Evolutionary conservation across 148 eudicot species (phyloP).

Genomic region (Selenicereus undatus): DNA sequence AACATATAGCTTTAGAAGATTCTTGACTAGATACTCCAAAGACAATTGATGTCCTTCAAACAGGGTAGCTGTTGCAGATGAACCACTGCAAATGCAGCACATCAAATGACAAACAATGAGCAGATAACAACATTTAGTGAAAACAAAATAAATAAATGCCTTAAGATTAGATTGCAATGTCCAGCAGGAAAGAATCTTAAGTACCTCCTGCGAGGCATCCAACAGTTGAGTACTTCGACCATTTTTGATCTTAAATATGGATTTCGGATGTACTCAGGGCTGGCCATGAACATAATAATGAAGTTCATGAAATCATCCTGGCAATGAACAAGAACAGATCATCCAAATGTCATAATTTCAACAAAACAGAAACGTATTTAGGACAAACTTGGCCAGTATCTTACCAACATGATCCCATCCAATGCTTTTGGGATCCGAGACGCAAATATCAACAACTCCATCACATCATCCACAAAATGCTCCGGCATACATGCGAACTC

Average conservation of each 20-base stretch:
- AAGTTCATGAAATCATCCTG: slow-evolving; percentile 99
- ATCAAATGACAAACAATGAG: background rate
- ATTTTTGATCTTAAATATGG: slow-evolving; percentile 96
- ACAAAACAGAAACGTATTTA: background rate
- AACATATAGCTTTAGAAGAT: slow-evolving; percentile 92
- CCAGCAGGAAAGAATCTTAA: background rate
- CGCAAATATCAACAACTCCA: slow-evolving; percentile 96
- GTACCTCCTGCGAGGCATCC: slow-evolving; percentile 97
- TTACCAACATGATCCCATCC: slow-evolving; percentile 82
- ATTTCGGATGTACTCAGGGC: slow-evolving; percentile 83
- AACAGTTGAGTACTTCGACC: slow-evolving; percentile 97
- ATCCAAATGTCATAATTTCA: background rate
- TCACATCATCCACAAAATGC: slow-evolving; percentile 92
- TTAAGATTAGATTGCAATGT: background rate
- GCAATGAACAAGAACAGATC: slow-evolving; percentile 13
- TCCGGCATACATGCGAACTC: slow-evolving; percentile 97
- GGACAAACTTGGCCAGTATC: slow-evolving; percentile 8
- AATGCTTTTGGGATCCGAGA: slow-evolving; percentile 93
- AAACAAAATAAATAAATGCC: background rate
- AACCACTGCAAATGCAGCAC: slow-evolving; percentile 54
- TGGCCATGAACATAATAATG: slow-evolving; percentile 97
- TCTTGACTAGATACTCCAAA: slow-evolving; percentile 77
- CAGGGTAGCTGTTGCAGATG: slow-evolving; percentile 65
- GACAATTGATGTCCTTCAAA: slow-evolving; percentile 94
- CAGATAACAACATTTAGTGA: background rate